These are phyloP conservation scores for Tothia fuscella DNA, from an alignment of 2,329 filamentous ascomycete genomes.

Conservation along the genomic window DNA sequence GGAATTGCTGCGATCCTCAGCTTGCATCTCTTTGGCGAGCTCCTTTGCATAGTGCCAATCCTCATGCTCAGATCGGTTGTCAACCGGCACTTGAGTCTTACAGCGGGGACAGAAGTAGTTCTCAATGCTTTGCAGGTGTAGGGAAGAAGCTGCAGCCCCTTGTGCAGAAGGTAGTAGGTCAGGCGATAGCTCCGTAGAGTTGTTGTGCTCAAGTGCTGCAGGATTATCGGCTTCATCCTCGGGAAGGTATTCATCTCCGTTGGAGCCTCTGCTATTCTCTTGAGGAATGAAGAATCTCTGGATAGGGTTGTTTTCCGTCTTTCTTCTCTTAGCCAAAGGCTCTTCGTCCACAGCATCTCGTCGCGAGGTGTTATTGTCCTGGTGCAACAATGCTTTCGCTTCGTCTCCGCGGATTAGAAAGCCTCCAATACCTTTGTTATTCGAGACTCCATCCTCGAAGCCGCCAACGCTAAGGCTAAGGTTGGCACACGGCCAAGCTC, in stretches of 20 bases:
- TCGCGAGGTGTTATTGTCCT: slow-evolving; percentile 12
- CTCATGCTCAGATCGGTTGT: slow-evolving; percentile 60
- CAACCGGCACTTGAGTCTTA: slow-evolving; percentile 43
- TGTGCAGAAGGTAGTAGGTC: slow-evolving; percentile 8
- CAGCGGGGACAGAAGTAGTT: slow-evolving; percentile 53
- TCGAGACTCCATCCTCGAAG: slow-evolving; percentile 75
- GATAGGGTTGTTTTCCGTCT: slow-evolving; percentile 19
- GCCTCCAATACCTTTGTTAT: slow-evolving; percentile 73
- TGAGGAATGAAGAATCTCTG: slow-evolving; percentile 8
- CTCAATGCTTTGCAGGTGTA: slow-evolving; percentile 19
- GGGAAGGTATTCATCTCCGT: neutral
- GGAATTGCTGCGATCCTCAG: slow-evolving; percentile 28
- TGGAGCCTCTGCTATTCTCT: slow-evolving; percentile 5
- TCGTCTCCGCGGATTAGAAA: slow-evolving; percentile 64
- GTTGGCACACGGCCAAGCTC: slow-evolving; percentile 84
- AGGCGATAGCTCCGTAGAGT: neutral
- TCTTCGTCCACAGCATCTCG: slow-evolving; percentile 16
- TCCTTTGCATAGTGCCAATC: slow-evolving; percentile 95
- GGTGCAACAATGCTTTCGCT: slow-evolving; percentile 34
- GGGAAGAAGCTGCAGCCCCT: slow-evolving; percentile 6
- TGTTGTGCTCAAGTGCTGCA: neutral
- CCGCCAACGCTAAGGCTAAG: slow-evolving; percentile 80
- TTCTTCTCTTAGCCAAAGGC: slow-evolving; percentile 24
- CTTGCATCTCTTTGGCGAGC: slow-evolving; percentile 49
- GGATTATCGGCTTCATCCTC: slow-evolving; percentile 1